Evolutionary conservation across 306 rosid genomes (phyloP).

Genomic region (Sindora glabra): DNA sequence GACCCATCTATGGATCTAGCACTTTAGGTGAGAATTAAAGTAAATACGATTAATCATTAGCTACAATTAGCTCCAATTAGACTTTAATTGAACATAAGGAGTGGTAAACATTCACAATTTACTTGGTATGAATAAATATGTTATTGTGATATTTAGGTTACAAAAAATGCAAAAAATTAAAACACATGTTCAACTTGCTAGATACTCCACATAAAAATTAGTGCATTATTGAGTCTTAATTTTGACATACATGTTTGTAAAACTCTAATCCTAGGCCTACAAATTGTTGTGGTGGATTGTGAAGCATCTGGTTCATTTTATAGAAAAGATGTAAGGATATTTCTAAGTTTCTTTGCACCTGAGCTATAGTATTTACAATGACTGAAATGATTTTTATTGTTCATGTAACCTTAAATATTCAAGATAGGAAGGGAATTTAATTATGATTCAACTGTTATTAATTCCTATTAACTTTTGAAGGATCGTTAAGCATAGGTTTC

Average conservation of each 20-base stretch:
- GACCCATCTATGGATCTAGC: conserved; percentile 95
- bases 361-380: too few species aligned
- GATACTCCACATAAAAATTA: neutral
- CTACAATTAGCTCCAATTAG: neutral
- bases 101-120: neutral
- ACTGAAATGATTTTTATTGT: too few species aligned
- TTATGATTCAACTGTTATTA: too few species aligned
- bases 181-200: neutral
- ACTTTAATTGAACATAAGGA: neutral
- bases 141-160: neutral
- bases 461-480: too few species aligned
- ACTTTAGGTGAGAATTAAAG: conserved; percentile 58
- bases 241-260: neutral
- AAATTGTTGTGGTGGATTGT: conserved; percentile 1
- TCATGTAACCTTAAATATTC: too few species aligned
- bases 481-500: too few species aligned
- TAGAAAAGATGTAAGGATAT: neutral
- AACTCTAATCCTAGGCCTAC: neutral
- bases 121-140: neutral
- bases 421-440: too few species aligned
- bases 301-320: neutral
- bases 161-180: neutral
- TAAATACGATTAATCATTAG: neutral
- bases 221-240: neutral
- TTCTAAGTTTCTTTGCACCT: too few species aligned